These are phyloP conservation scores for Penicillium brasilianum DNA, from an alignment of 2,329 filamentous ascomycete species.

Conservation along the genomic window DNA sequence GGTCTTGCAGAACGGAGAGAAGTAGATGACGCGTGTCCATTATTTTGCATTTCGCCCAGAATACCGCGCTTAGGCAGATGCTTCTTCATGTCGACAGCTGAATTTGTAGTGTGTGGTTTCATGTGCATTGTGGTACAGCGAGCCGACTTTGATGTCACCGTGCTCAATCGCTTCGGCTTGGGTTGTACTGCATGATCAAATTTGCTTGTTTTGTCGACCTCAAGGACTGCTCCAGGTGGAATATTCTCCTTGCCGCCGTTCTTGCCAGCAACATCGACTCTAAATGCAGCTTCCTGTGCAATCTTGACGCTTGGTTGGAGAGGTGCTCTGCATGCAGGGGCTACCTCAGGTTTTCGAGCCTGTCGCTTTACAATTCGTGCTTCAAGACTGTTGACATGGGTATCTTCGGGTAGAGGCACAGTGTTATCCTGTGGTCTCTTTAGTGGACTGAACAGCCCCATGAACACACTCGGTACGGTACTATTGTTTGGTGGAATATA, in stretches of 20 bases:
- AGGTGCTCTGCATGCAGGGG: slow-evolving; percentile 48
- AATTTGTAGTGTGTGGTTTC: neutral
- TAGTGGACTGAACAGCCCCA: slow-evolving; percentile 50
- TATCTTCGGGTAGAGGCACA: slow-evolving; percentile 20
- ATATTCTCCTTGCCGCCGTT: slow-evolving; percentile 68
- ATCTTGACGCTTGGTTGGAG: slow-evolving; percentile 51
- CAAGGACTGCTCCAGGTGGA: slow-evolving; percentile 52
- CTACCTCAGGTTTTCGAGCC: slow-evolving; percentile 29
- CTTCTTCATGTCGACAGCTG: slow-evolving; percentile 4
- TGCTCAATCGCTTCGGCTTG: slow-evolving; percentile 7
- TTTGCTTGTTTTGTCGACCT: slow-evolving; percentile 26
- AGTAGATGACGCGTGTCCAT: slow-evolving; percentile 10
- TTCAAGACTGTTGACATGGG: slow-evolving; percentile 41
- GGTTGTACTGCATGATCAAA: neutral
- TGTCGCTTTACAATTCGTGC: slow-evolving; percentile 42
- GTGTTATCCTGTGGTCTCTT: slow-evolving; percentile 31
- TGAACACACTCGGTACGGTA: slow-evolving; percentile 49
- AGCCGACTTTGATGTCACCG: slow-evolving; percentile 15
- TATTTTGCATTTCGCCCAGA: slow-evolving; percentile 23
- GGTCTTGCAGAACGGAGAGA: neutral
- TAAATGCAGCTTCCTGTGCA: slow-evolving; percentile 48
- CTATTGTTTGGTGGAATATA: slow-evolving; percentile 51
- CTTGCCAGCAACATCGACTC: slow-evolving; percentile 56
- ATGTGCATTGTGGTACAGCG: slow-evolving; percentile 21
- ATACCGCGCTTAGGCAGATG: slow-evolving; percentile 5